Base-by-base conservation (phyloP, 208 protist species). In the Trypanosoma boissoni region DNA sequence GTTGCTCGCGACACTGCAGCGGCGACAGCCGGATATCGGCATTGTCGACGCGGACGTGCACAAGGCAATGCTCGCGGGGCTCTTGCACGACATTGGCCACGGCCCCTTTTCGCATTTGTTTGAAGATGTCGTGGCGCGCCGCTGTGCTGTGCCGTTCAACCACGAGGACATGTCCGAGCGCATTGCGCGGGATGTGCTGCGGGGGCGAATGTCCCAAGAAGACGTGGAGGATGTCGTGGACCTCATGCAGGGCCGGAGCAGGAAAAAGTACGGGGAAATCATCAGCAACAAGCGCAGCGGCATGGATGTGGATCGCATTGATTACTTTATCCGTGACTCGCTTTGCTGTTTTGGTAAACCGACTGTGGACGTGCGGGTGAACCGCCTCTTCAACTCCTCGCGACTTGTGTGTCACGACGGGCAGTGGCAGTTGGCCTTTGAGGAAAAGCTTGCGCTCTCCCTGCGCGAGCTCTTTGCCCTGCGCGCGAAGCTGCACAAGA, bases 41-140 rank as follows among this genome's bases (percentile, higher is more conserved):
- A 80, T 98, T 31, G 83, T 61, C 37, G 78, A 88, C 21, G 64
- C 80, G 18, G 96, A 98, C 53, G 68, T 94, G 4, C 41, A 83
- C 23, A 55, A 88, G 34, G 91, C 88, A n/a, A 94, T 87, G 76
- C 63, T 98, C 9, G 96, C 96, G 0, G 97, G 92, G n/a, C 78
- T 99, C 0, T 92, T 93, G 39, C 97, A 98, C 66, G 97, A 98
- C 65, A 56, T 98, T 27, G 97, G 97, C 7, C 97, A 99, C 68
- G 97, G 97, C 0, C 96, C 97, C 6, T 99, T 98, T 71, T 94
- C 80, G 6, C 97, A 99, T 72, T 68, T 96, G 2, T 99, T 99
- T 68, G 96, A 99, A 51, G 84, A 94, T 23, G 86, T 94, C 58
- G 76, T 94, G 23, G 69, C 78, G 8, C 36, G 50, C 2, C 80